phyloP scores from a whole-genome alignment of 306 rosid genomes.

The Echinosophora koreensis region DNA sequence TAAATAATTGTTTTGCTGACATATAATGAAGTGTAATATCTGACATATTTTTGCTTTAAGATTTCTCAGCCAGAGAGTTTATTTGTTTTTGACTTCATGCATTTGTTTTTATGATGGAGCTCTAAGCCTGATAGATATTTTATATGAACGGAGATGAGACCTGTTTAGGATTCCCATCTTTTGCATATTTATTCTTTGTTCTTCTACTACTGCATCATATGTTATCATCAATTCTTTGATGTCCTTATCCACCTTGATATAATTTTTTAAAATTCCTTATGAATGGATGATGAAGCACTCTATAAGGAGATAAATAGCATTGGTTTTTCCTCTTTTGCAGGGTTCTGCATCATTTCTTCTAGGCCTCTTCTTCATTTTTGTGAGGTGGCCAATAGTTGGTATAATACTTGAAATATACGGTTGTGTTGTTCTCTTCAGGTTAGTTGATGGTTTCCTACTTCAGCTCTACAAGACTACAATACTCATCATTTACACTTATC shows the following conservation, averaged over 20 bases:
- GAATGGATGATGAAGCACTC: slow-evolving; percentile 14
- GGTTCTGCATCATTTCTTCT: slow-evolving; percentile 88
- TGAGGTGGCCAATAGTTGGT: slow-evolving; percentile 92
- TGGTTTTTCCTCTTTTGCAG: slow-evolving; percentile 57
- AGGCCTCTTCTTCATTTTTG: slow-evolving; percentile 89
- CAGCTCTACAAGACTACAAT: slow-evolving; percentile 24
- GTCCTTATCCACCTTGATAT: slow-evolving; percentile 8
- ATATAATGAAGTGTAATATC: slow-evolving; percentile 27
- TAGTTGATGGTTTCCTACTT: slow-evolving; percentile 56
- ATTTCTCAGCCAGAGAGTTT: slow-evolving; percentile 13
- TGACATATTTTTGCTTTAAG: neutral
- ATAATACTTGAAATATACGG: slow-evolving; percentile 82
- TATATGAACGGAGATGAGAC: slow-evolving; percentile 3
- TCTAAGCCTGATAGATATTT: slow-evolving; percentile 5
- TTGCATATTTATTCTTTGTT: slow-evolving; percentile 20
- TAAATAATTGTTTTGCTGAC: slow-evolving; percentile 6
- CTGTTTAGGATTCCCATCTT: neutral
- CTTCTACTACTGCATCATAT: neutral
- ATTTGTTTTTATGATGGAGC: slow-evolving; percentile 8
- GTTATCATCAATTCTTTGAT: slow-evolving; percentile 14
- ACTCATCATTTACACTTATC: slow-evolving; percentile 29
- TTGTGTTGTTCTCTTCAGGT: slow-evolving; percentile 83
- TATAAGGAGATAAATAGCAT: slow-evolving; percentile 25
- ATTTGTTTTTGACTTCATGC: slow-evolving; percentile 1
- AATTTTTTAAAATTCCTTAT: neutral